Evolutionary conservation across 2,329 filamentous ascomycete genomes (phyloP).

Genomic region (Clonostachys chloroleuca): DNA sequence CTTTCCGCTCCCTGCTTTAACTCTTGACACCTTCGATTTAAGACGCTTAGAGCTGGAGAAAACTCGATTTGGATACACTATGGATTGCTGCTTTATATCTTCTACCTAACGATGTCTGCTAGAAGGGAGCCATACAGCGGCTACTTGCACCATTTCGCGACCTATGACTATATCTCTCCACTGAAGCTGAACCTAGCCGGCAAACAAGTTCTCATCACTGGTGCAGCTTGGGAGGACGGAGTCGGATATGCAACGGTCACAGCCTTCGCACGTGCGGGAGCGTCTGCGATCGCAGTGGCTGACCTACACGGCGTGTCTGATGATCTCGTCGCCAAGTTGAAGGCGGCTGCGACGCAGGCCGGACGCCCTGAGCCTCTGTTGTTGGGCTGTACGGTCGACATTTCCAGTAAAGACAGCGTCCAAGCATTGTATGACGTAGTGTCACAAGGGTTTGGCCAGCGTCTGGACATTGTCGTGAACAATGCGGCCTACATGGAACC

Average conservation of each 20-base stretch:
- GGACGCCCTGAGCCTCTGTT: constrained; percentile 8
- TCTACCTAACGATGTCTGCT: too few species aligned
- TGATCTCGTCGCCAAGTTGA: constrained; percentile 8
- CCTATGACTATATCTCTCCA: constrained; percentile 6
- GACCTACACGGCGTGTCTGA: constrained; percentile 9
- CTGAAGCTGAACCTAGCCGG: constrained; percentile 5
- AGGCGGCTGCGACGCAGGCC: constrained; percentile 7
- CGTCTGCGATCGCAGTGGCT: constrained; percentile 10
- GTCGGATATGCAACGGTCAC: neutral
- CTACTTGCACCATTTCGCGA: constrained; percentile 1
- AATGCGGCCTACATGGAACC: constrained; percentile 8
- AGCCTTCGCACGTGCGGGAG: constrained; percentile 9
- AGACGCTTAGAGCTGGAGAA: too few species aligned
- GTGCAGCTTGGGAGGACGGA: constrained; percentile 7
- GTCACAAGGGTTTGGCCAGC: constrained; percentile 4
- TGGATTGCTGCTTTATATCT: too few species aligned
- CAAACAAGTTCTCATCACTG: constrained; percentile 11
- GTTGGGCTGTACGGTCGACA: constrained; percentile 3
- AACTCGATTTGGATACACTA: too few species aligned
- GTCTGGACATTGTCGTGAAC: constrained; percentile 2
- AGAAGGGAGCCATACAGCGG: neutral
- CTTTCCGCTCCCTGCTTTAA: too few species aligned
- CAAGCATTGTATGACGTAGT: constrained; percentile 3
- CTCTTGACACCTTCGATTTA: too few species aligned
- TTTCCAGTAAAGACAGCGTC: constrained; percentile 8